Evolutionary conservation across 1,284 basidiomycete species (phyloP), one percentile per base, ranked within the genome.

Genomic region (Rhodofomes roseus): DNA sequence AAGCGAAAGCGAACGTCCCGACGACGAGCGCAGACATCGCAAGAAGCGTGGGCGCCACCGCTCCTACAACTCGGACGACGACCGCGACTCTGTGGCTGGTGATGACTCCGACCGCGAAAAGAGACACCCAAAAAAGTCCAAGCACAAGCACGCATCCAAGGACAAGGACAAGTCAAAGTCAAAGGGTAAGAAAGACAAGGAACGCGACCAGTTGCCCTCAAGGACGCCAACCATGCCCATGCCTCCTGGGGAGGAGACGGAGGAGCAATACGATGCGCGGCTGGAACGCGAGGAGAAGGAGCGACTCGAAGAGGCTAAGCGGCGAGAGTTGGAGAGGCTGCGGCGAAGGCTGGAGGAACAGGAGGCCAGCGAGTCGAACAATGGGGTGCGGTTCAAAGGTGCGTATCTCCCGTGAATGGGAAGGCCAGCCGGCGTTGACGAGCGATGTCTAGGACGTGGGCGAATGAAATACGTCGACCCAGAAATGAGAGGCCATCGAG

Each of bases 201-300:
- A 62, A 56, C 66, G 65, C 36, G 66, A 62, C 55, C 66, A 64
- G 39, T 61, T 62, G 18, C 65, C 59, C 20, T 64, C 68, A 18
- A 63, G 55, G 40, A 66, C 68, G 5, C 64, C 46, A 31, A 66
- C 61, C 40, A 29, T 55, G 25, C 51, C 56, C 50, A 31, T 67
- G 56, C 80, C 81, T 66, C 85, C 81, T 12, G 81, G 79, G 65
- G 82, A 86, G 55, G 79, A 81, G 66, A 80, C 79, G 0, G 76
- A 79, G 62, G 79, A 79, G 68, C 87, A 90, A 68, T 89, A 90
- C 65, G 89, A 90, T 68, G 83, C 83, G 0, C 75, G 89, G 43
- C 68, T 90, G 48, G 89, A 90, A 67, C 76, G 85, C 37, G 89
- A 91, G 70, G 88, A 90, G 71, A 80, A 79, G 29, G 85, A 87